Base-by-base conservation (phyloP, 352 stramenopile genomes). In the Phytophthora uliginosa region DNA sequence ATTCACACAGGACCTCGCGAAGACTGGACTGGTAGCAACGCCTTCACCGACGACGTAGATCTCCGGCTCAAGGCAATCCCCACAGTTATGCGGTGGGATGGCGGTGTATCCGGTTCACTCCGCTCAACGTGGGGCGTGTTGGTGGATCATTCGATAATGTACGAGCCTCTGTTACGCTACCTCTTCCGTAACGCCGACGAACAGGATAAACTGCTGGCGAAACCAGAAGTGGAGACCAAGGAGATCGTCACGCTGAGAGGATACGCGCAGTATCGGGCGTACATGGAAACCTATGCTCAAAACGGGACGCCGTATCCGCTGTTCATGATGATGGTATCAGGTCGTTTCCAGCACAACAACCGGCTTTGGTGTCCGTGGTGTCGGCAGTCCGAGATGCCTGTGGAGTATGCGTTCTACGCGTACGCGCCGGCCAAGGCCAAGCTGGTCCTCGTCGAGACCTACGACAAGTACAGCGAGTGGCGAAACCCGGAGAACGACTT, bases 321-420 rank as follows among this genome's bases (percentile, higher is more conserved):
- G 26, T 95, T 88, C 58, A 82, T 95, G 60, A 91, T 87, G 66
- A 90, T 94, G 68, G 66, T 91, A 7, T 95, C 86, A 12, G 87
- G 84, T 48, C 68, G 79, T 3, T 86, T 90, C 36, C 57, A 76
- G 36, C 86, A 82, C 70, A 95, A 93, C 58, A 88, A 86, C 34
- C 85, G 87, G 0, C 74, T 93, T 12, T 95, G 87, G 87, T 95
- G 87, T 73, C 85, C 79, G 26, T 93, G 85, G 69, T 95, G 85
- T 57, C 84, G 91, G 26, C 80, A 84, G 33, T 80, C 84, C 8
- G 81, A 93, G 60, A 64, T 95, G 38, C 78, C 85, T 2, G 74
- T 92, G 31, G 82, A 86, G 45, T 86, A 93, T 70, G 88, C 88
- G 17, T 95, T 88, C 76, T 91, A 92, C 48, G 78, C 82, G 22